Evolutionary conservation across 1,284 basidiomycete genomes (phyloP), one percentile per base, ranked within the genome.

Genomic region (Apiotrichum akiyoshidainum): DNA sequence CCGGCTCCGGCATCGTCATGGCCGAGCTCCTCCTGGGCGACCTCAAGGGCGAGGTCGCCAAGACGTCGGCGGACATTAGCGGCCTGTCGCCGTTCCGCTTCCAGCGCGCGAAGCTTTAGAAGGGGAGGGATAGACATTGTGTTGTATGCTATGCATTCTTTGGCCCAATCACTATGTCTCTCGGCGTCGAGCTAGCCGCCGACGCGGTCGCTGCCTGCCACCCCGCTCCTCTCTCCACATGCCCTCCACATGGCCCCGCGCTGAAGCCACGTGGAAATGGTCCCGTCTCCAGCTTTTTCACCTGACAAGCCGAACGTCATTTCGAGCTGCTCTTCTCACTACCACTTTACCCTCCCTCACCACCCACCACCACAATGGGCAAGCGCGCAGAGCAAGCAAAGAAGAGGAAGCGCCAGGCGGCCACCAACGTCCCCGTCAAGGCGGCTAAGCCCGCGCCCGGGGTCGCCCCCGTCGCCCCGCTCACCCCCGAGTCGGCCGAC

Each of bases 341-440:
- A 31, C 7, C 26, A 31, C 26, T 31, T 7, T 31, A 31, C 26
- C 7, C 26, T 7, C 7, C 26, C 26, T 31, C 26, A 31, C 26
- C 26, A 31, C 33, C 45, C 26, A 31, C 26, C 26, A 31, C 33
- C 45, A 60, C 42, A 42, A 65, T 69, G 70, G 69, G 67, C 45
- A 73, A 69, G 50, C 65, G 66, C 49, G 55, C 63, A 9, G 59
- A 68, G n/a, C 65, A 68, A 54, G 59, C 60, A 33, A 71, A 70
- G 44, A 71, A 71, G 48, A 55, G 65, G n/a, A 67, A 66, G 60
- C 61, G 68, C 46, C 42, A 46, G 40, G 53, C 40, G n/a, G 19
- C 57, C 26, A 31, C 46, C 46, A 52, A 34, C 10, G 44, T 26
- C 12, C 49, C 49, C 33, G 4, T 10, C 2, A 26, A 37, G 33